Base-by-base conservation (phyloP, 331 rosid species). In the Prunus yedoensis region DNA sequence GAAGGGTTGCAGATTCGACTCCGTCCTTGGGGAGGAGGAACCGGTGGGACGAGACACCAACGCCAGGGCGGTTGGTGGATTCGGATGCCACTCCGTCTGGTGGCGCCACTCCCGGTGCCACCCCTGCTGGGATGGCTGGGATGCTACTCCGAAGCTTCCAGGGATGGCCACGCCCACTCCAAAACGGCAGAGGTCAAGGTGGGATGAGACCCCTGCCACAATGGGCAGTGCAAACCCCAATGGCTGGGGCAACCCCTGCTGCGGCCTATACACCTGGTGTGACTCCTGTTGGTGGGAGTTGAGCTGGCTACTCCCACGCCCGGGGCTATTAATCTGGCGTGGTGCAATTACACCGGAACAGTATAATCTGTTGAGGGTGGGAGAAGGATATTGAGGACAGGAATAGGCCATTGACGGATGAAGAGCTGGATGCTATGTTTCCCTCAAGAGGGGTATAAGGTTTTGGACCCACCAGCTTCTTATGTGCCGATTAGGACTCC, bases 331-430 rank as follows among this genome's bases (percentile, higher is more conserved):
- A 88, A 88, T 74, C 64, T 94, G 53, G n/a, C 96, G 93, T 0
- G 99, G 97, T 0, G 52, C 97, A 0, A 75, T 94, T 30, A 92
- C 99, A 0, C 99, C 97, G 0, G 97, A 94, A 83, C 97, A 94
- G 83, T 94, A 94, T 69, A 94, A 94, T 85, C 68, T 94, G 81
- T 68, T 92, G 88, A 92, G 97, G 86, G n/a, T 94, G 97, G 97
- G 99, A 94, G 87, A 94, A 91, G 88, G 99, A 92, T 76, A 94
- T 94, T 71, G 99, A 94, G 68, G 99, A 94, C 87, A 86, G 99
- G 84, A 94, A 94, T 77, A 88, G 97, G 4, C 99, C 99, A 0
- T 79, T 94, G 84, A 92, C 96, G 2, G 99, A 94, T 83, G 97
- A 94, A 71, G 99, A 94, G 74, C 95, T 94, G 78, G 99, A 94